phyloP scores from a whole-genome alignment of 140 eudicot genomes.

The Senecio squalidus region DNA sequence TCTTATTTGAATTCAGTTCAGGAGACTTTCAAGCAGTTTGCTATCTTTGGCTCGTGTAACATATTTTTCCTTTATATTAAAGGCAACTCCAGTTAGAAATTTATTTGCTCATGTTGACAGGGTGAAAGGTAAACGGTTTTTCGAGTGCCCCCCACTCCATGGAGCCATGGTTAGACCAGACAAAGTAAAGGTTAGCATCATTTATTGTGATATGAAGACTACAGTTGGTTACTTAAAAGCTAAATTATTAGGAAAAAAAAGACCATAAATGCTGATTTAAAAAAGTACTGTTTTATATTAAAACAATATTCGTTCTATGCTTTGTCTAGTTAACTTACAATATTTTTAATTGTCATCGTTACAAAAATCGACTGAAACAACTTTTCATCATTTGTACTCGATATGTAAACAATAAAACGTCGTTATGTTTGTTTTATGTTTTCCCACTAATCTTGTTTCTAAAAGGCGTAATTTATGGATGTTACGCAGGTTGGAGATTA shows the following conservation, averaged over 20 bases:
- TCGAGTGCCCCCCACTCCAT: slow-evolving; percentile 86
- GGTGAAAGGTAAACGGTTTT: slow-evolving; percentile 85
- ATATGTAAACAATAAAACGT: background rate
- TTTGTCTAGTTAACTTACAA: background rate
- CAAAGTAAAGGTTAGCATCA: slow-evolving; percentile 76
- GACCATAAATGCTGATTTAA: background rate
- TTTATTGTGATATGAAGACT: background rate
- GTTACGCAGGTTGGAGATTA: slow-evolving; percentile 78
- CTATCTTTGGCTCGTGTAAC: too few species aligned
- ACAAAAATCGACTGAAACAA: too few species aligned
- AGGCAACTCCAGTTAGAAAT: too few species aligned
- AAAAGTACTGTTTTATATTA: too few species aligned
- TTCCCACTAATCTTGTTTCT: background rate
- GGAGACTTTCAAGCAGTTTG: background rate
- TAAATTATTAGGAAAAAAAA: too few species aligned
- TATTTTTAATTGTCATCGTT: too few species aligned
- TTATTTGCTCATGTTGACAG: slow-evolving; percentile 32
- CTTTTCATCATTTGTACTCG: too few species aligned
- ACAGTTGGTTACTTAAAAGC: too few species aligned
- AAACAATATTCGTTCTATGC: background rate
- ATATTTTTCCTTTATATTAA: background rate
- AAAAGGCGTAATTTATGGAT: background rate
- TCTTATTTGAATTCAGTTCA: background rate
- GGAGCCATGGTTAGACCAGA: slow-evolving; percentile 94
- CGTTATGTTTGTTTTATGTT: background rate